Evolutionary conservation across 176 grass and related monocot species (phyloP).

Genomic region (Pontederia crassipes): DNA sequence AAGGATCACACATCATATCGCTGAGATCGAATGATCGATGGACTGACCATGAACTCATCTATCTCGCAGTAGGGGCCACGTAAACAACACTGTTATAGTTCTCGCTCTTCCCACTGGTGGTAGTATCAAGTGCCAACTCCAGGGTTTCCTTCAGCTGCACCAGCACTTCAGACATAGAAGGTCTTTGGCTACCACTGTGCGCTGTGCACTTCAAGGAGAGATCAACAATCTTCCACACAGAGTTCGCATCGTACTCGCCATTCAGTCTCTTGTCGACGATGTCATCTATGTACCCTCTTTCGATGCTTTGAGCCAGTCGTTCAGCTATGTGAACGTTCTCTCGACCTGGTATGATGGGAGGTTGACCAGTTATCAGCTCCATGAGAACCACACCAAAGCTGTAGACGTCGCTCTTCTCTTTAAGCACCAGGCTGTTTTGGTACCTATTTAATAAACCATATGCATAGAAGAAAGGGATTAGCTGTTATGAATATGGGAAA

Average conservation of each 20-base stretch:
- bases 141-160: conserved; percentile 17
- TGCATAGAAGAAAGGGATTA: too few relatives aligned
- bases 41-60: too few relatives aligned
- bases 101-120: too few relatives aligned
- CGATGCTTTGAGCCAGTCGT: not conserved
- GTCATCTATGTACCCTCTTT: not conserved
- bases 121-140: not conserved
- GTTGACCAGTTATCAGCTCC: conserved; percentile 23
- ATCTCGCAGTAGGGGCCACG: too few relatives aligned
- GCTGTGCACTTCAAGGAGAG: conserved; percentile 20
- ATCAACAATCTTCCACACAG: conserved; percentile 26
- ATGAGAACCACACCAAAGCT: conserved; percentile 31
- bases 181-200: not conserved
- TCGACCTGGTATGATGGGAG: not conserved
- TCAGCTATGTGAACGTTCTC: not conserved
- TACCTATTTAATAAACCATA: not conserved
- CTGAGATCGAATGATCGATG: too few relatives aligned
- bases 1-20: too few relatives aligned
- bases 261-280: conserved; percentile 21
- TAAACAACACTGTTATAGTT: too few relatives aligned
- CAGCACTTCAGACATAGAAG: too few relatives aligned
- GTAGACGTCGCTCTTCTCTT: conserved; percentile 29
- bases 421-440: not conserved
- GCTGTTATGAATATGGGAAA: too few relatives aligned
- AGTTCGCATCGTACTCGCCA: conserved; percentile 16